Conservation (phyloP, 2,329 filamentous ascomycete genomes). For the Trichoderma endophyticum region DNA sequence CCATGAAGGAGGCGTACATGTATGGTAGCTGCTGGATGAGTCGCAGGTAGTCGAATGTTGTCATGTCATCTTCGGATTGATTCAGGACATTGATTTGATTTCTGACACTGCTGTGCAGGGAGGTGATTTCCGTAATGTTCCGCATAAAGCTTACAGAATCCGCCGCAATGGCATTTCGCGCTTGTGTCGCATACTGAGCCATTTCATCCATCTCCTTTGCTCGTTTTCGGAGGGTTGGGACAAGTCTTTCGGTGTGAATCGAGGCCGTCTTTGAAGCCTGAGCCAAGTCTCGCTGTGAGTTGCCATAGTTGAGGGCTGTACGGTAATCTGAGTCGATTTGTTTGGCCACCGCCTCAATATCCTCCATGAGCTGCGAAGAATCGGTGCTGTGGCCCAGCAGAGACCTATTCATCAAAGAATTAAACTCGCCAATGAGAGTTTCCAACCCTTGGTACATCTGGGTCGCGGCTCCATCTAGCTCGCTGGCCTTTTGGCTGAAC, state of each 20-base stretch:
- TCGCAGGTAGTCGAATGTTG: slow-evolving; percentile 76
- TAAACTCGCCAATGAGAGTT: slow-evolving; percentile 60
- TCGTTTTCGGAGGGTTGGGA: slow-evolving; percentile 56
- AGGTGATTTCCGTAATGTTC: slow-evolving; percentile 75
- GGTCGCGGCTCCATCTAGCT: slow-evolving; percentile 58
- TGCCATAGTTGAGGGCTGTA: slow-evolving; percentile 66
- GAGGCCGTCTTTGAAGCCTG: slow-evolving; percentile 63
- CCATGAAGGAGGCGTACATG: slow-evolving; percentile 83
- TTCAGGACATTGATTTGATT: slow-evolving; percentile 68
- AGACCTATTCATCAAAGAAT: slow-evolving; percentile 54
- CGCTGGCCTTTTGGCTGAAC: slow-evolving; percentile 57
- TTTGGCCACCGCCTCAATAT: slow-evolving; percentile 79
- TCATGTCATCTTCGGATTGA: slow-evolving; percentile 70
- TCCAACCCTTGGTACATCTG: slow-evolving; percentile 61
- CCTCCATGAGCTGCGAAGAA: slow-evolving; percentile 67
- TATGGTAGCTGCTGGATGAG: slow-evolving; percentile 80
- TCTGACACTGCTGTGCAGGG: slow-evolving; percentile 68
- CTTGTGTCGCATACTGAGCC: slow-evolving; percentile 56
- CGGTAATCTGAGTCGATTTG: slow-evolving; percentile 88
- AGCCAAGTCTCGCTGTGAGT: slow-evolving; percentile 57
- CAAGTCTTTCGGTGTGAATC: slow-evolving; percentile 59
- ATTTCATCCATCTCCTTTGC: slow-evolving; percentile 60
- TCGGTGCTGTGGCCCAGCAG: slow-evolving; percentile 59
- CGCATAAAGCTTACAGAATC: slow-evolving; percentile 74
- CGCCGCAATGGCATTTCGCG: slow-evolving; percentile 64